Percentiles rank a stretch among this genome's conserved stretches.
These are phyloP conservation scores for Linanthus parryae DNA, from an alignment of 148 eudicot species.

Conservation along the genomic window DNA sequence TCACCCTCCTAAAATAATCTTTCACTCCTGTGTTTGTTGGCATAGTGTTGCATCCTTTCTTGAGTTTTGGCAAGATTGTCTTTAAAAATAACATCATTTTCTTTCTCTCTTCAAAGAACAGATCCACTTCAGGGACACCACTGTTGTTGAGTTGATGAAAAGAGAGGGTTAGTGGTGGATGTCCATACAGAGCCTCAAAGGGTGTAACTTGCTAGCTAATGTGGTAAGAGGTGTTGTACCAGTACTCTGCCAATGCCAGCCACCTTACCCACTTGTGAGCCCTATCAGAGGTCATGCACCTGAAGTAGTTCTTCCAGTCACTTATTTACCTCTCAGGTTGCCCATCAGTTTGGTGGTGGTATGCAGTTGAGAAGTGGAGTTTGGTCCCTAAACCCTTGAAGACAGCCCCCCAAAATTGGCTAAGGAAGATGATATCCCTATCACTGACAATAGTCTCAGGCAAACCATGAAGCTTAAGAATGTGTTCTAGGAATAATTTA, in stretches of 20 bases:
- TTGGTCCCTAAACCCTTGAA: not conserved
- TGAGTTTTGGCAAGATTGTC: not conserved
- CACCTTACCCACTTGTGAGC: not conserved
- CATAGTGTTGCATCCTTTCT: not conserved
- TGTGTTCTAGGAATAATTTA: not conserved
- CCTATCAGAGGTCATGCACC: not conserved
- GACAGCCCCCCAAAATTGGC: not conserved
- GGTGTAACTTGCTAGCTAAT: not conserved
- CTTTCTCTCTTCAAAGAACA: too few relatives aligned
- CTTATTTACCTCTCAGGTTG: not conserved
- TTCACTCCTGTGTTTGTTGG: not conserved
- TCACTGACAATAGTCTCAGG: not conserved
- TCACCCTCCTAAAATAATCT: not conserved
- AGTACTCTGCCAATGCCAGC: not conserved
- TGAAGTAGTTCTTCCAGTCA: not conserved
- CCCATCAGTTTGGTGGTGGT: slow-evolving; percentile 2
- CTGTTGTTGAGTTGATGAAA: not conserved
- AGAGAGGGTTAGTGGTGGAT: not conserved
- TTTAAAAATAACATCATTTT: too few relatives aligned
- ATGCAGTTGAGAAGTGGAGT: not conserved
- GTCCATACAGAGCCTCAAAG: slow-evolving; percentile 1
- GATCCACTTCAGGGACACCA: not conserved
- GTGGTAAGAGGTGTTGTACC: not conserved
- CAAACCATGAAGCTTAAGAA: not conserved
- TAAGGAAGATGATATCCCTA: not conserved